These are phyloP conservation scores for Kodamaea suecica DNA, from an alignment of 1,139 yeast species.

Conservation along the genomic window DNA sequence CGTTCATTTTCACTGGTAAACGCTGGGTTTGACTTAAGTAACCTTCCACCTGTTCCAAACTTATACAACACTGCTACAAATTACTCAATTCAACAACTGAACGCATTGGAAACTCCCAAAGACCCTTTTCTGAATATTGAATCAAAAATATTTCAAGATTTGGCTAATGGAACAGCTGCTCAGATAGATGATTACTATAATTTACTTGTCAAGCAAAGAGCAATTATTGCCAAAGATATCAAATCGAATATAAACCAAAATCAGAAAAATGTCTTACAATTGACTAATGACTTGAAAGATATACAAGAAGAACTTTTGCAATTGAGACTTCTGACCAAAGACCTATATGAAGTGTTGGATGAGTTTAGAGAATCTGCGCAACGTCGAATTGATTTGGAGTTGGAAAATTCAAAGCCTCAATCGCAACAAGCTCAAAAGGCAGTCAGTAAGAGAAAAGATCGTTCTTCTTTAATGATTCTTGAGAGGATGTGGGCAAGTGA, in stretches of 20 bases:
- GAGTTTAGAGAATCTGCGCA: slow-evolving; percentile 73
- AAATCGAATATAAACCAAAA: slow-evolving; percentile 66
- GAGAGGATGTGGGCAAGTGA: slow-evolving; percentile 83
- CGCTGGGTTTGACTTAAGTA: slow-evolving; percentile 23
- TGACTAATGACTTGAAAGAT: slow-evolving; percentile 60
- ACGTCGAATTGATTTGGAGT: slow-evolving; percentile 48
- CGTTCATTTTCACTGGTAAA: slow-evolving; percentile 23
- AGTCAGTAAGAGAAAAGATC: slow-evolving; percentile 39
- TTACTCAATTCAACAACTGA: slow-evolving; percentile 7
- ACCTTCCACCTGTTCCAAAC: slow-evolving; percentile 42
- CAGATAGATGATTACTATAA: slow-evolving; percentile 73
- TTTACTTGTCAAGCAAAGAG: slow-evolving; percentile 50
- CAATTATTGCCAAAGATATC: slow-evolving; percentile 58
- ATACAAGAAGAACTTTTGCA: slow-evolving; percentile 64
- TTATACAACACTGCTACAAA: slow-evolving; percentile 18
- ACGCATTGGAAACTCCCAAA: slow-evolving; percentile 10
- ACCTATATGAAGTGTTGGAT: slow-evolving; percentile 58
- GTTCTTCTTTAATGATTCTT: slow-evolving; percentile 68
- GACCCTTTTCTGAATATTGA: slow-evolving; percentile 33
- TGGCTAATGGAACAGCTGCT: slow-evolving; percentile 66
- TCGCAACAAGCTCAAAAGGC: slow-evolving; percentile 9
- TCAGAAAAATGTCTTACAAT: slow-evolving; percentile 66
- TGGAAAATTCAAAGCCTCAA: slow-evolving; percentile 8
- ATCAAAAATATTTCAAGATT: slow-evolving; percentile 48
- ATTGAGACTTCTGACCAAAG: slow-evolving; percentile 59